Base-by-base conservation (phyloP, 441 rosid species). In the Euphorbia schlechtendalii region DNA sequence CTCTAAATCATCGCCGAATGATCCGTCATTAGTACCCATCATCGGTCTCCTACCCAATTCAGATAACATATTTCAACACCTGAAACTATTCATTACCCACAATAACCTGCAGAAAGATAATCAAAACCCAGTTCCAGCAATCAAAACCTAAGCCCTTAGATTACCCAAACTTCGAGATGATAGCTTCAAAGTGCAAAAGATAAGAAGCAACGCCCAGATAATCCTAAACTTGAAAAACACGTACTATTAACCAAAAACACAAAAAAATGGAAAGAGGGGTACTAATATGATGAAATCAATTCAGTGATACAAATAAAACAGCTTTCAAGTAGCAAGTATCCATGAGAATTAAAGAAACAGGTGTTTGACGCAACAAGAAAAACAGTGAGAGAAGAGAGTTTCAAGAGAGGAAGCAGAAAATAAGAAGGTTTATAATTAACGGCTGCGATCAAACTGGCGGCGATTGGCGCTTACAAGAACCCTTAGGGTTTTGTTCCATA, bases 1-100 rank as follows among this genome's bases (percentile, higher is more conserved):
- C 77, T 92, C 90, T 58, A 84, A 76, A 58, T 82, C 96, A 64
- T 84, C 96, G 30, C 86, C 90, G 73, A 83, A 87, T 34, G 96
- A 80, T 59, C 87, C 92, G 22, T 86, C 89, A 71, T 77, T 82
- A 62, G 79, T 82, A 43, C 98, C 84, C 70, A 77, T 70, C 86
- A 90, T 83, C 67, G 87, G 85, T 61, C 84, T 80, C 83, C 89
- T 77, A 27, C 84, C 87, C 63, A 88, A 75, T 78, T 85, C 88
- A 56, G 92, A 87, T 57, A 84, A 67, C 88, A 86, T 82, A 56
- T 70, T 48, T 79, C 76, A 69, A 73, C 60, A 74, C 52, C 73
- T 73, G 73, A 73, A 77, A 70, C 67, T 74, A 76, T 76, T 73
- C 79, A 71, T 70, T 45, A 68, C 69, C 65, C 77, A 52, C 53